Conservation (phyloP, 2,329 filamentous ascomycete genomes). For the Ophiostoma australiae region DNA sequence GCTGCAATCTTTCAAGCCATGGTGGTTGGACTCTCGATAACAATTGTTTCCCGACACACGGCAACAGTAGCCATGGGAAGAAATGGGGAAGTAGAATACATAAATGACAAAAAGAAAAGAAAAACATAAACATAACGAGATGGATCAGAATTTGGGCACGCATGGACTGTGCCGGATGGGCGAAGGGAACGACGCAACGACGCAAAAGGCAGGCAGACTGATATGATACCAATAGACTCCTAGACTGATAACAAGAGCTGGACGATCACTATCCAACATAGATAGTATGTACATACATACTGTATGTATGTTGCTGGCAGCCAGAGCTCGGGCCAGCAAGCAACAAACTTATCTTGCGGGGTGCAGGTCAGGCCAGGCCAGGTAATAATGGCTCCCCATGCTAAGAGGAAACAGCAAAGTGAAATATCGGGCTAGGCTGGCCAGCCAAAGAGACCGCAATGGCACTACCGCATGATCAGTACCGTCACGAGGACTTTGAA, state of each 20-base stretch:
- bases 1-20: neutral
- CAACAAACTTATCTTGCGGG: neutral
- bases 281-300: neutral
- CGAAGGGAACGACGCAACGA: neutral
- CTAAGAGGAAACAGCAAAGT: neutral
- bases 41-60: neutral
- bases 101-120: neutral
- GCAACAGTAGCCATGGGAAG: neutral
- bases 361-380: neutral
- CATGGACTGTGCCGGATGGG: neutral
- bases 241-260: neutral
- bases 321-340: neutral
- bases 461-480: slow-evolving; percentile 2
- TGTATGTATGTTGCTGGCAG: no score
- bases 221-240: neutral
- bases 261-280: neutral
- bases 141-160: neutral
- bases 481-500: neutral
- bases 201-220: neutral
- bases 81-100: neutral
- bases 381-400: neutral
- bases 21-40: neutral
- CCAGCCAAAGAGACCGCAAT: neutral
- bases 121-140: neutral
- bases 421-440: neutral